Percentiles rank a stretch among this genome's conserved stretches.
Conservation (phyloP, 1,139 yeast species). For the Sugiyamaella grinbergsii region DNA sequence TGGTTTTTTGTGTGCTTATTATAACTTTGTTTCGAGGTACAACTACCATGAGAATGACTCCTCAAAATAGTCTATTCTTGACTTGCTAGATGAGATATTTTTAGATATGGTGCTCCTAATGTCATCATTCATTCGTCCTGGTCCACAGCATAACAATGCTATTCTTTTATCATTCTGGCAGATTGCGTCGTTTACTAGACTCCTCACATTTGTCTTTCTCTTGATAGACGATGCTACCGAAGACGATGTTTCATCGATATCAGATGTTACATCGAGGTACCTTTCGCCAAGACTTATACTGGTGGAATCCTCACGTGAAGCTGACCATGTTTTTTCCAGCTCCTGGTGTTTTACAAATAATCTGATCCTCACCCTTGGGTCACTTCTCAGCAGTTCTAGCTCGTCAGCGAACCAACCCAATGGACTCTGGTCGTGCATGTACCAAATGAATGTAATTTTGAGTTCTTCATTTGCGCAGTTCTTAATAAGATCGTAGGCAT, state of each 20-base stretch:
- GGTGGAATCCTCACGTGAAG: neutral
- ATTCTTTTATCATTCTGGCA: constrained; percentile 18
- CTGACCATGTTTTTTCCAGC: neutral
- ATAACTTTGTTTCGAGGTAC: neutral
- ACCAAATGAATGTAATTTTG: constrained; percentile 27
- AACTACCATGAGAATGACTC: constrained; percentile 44
- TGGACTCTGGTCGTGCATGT: constrained; percentile 23
- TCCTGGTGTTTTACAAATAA: constrained; percentile 17
- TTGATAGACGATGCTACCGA: neutral
- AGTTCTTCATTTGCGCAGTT: constrained; percentile 31
- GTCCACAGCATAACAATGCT: constrained; percentile 33
- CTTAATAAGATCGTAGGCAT: constrained; percentile 40
- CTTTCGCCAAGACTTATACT: constrained; percentile 2
- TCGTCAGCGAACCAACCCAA: constrained; percentile 29
- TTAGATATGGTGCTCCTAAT: constrained; percentile 48
- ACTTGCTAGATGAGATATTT: constrained; percentile 21
- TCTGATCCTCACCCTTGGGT: constrained; percentile 15
- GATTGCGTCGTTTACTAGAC: constrained; percentile 19
- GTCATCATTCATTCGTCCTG: constrained; percentile 33
- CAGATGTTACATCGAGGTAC: neutral
- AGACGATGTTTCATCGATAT: neutral
- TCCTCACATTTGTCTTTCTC: constrained; percentile 1
- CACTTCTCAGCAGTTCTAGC: constrained; percentile 19
- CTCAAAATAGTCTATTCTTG: constrained; percentile 43
- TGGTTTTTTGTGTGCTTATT: neutral